Base-by-base conservation (phyloP, 495 filamentous ascomycete species). In the Lasiosphaeris hirsuta region DNA sequence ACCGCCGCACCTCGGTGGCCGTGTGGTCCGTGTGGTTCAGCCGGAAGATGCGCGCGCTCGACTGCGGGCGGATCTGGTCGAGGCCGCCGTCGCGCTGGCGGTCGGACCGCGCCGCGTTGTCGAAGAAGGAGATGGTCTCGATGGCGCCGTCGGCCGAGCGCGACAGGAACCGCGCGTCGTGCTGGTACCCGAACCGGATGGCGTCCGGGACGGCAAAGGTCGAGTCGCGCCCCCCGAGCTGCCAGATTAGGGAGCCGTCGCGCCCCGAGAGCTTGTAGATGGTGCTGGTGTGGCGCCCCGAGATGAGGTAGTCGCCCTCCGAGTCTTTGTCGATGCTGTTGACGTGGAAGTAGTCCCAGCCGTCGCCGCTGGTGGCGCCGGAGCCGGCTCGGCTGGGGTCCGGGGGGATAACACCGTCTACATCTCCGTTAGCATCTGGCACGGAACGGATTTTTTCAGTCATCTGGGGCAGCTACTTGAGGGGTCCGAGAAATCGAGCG, bases 331-430 rank as follows among this genome's bases (percentile, higher is more conserved):
- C 81, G 48, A 84, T 68, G 14, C 78, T 80, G 62, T 85, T 84
- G 67, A 86, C 79, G 66, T 84, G 81, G 70, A 84, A 84, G 64
- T 78, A 84, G 66, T 86, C 80, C 73, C 77, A 84, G 4, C 80
- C 77, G 37, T 73, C 51, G 0, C 14, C 9, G 3, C n/a, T 23
- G 17, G 57, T 59, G 7, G 8, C 18, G 38, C 54, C 62, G 65
- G 54, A 62, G 64, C 41, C 72, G 66, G 43, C 71, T 61, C 63
- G 77, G 61, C 47, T 73, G 73, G 18, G 75, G 72, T 35, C 78
- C 72, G 58, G 72, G 75, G 50, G 75, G 75, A 68, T 42, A 76
- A 74, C 60, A 65, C 75, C 14, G 73, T 80, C 60, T 77, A 79
- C 14, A 0, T 37, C n/a, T 14, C 30, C 30, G 41, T 54, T 19